Conservation (phyloP, 2,329 filamentous ascomycete species). For the Pseudogymnoascus sp. region DNA sequence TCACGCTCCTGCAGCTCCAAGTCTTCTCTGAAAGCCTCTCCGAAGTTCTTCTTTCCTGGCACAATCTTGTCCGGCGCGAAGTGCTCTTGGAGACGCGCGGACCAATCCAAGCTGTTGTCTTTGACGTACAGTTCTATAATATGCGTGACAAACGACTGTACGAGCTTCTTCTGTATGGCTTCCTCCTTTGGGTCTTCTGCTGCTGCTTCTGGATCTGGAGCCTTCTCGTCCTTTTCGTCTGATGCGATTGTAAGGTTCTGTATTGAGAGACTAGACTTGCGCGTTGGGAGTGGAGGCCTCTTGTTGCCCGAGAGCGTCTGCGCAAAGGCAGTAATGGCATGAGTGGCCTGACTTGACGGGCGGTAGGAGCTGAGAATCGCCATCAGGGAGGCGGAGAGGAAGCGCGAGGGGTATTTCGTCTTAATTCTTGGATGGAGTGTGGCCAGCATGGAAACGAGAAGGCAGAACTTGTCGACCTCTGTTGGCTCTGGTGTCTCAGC, state of each 20-base stretch:
- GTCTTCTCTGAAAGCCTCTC: slow-evolving; percentile 57
- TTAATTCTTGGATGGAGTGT: slow-evolving; percentile 67
- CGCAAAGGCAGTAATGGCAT: slow-evolving; percentile 62
- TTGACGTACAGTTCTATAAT: slow-evolving; percentile 67
- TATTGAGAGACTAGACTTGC: slow-evolving; percentile 51
- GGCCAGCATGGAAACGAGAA: slow-evolving; percentile 61
- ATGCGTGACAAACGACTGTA: slow-evolving; percentile 73
- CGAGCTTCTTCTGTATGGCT: slow-evolving; percentile 53
- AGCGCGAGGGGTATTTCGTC: slow-evolving; percentile 70
- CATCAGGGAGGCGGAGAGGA: slow-evolving; percentile 68
- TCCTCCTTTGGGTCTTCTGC: slow-evolving; percentile 49
- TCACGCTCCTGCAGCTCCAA: slow-evolving; percentile 53
- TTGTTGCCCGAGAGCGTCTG: slow-evolving; percentile 60
- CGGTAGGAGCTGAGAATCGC: slow-evolving; percentile 61
- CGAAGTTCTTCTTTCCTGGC: slow-evolving; percentile 51
- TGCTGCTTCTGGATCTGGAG: slow-evolving; percentile 53
- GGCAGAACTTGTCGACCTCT: slow-evolving; percentile 49
- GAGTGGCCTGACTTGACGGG: slow-evolving; percentile 56
- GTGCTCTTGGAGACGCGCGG: slow-evolving; percentile 58
- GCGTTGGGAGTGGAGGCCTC: slow-evolving; percentile 52
- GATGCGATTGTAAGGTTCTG: slow-evolving; percentile 37
- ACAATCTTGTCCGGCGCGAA: slow-evolving; percentile 58
- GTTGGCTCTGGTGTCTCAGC: slow-evolving; percentile 17
- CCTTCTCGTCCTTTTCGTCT: slow-evolving; percentile 31
- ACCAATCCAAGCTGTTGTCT: slow-evolving; percentile 51